Evolutionary conservation across 2,329 filamentous ascomycete genomes (phyloP), one percentile per base, ranked within the genome.

Genomic region (Colletotrichum sublineola): DNA sequence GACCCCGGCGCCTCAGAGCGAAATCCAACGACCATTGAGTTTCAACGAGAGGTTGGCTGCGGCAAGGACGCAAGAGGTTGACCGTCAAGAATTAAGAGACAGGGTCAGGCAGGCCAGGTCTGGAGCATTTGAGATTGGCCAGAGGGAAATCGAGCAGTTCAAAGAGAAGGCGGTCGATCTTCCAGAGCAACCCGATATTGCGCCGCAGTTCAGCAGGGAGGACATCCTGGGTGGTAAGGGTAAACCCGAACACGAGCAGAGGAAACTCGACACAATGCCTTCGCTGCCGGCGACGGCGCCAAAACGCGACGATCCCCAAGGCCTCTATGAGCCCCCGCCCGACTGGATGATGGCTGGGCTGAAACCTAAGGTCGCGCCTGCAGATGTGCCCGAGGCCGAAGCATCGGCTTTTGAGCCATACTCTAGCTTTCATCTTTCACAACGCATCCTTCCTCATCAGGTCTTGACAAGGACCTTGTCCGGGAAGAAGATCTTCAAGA

Each of bases 21-120:
- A 75, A 6, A 75, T 81, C 12, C 75, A 81, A 14, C 82, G 85
- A 29, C 84, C 87, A 5, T 77, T 85, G 68, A 89, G 90, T 67
- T 99, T 98, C 81, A 97, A 93, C 78, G 95, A 98, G 81, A 88
- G 95, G 58, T 89, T 99, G 73, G 92, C 93, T 1, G 90, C 93
- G 62, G 92, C 91, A 48, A 89, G 90, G 74, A 83, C 80, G 1
- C 85, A 91, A 53, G 90, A 92, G 71, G 80, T 79, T 2, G 82
- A 81, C 18, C 85, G 86, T 38, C 81, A 84, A 48, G 87, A 91
- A 71, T 85, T 83, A 58, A 84, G 86, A 56, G 82, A 86, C 64
- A 84, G 86, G 71, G 87, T 91, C 46, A 84, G 86, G 66, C 84
- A 86, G 71, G 79, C 85, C 53, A 85, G 91, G 73, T 88, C 85